Evolutionary conservation across 306 rosid genomes (phyloP), one percentile per base, ranked within the genome.

Genomic region (Quercus suber): DNA sequence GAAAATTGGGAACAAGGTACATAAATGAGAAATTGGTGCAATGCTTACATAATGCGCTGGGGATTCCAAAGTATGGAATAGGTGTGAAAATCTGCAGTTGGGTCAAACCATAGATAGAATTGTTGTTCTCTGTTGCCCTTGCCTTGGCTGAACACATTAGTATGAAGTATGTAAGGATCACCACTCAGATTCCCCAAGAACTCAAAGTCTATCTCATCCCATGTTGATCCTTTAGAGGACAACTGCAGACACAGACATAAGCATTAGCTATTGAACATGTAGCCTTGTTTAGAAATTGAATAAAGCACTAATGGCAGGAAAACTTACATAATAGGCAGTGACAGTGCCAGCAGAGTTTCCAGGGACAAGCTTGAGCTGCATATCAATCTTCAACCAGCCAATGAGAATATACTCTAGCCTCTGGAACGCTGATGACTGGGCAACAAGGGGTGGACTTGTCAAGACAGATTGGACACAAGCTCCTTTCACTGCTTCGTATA

Each of bases 381-480:
- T n/a, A n/a, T n/a, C n/a, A n/a, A n/a, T n/a, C n/a, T n/a, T n/a
- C n/a, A n/a, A n/a, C n/a, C n/a, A n/a, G n/a, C 61, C 92, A 4
- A 90, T 92, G 94, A 86, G 90, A n/a, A 81, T 90, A 19, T 80
- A 89, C 53, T 87, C 94, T 0, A 92, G 93, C 65, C 76, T 92
- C 0, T 92, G 94, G 97, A 89, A 90, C 77, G 93, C 96, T 0
- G 96, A 93, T 73, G 97, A 93, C 21, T 93, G 92, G 97, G 97
- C 97, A 1, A 93, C 96, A 1, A 90, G 96, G 18, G 96, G 97
- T 0, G 97, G 94, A 0, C 82, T 87, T 0, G 89, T 90, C 4
- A 92, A 90, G 65, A 86, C 97, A 2, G 89, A 92, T 58, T 92
- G 97, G 95, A 69, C 59, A 6, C 28, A 79, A 23, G 94, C 93